Base-by-base conservation (phyloP, 2,329 filamentous ascomycete genomes). In the Lachnellula hyalina region DNA sequence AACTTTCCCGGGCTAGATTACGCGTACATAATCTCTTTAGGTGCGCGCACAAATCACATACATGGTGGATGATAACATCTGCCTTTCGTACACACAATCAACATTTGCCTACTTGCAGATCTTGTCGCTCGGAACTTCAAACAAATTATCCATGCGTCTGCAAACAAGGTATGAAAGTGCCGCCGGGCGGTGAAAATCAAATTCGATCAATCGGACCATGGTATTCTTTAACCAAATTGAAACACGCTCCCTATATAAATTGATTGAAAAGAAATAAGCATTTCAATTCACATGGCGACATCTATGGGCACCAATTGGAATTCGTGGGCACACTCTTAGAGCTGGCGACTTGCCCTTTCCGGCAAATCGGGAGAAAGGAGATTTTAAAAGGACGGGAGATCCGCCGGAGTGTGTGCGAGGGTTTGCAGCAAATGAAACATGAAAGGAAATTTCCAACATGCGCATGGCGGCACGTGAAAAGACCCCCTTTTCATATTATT, bases 241-340 rank as follows among this genome's bases (percentile, higher is more conserved):
- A 34, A n/a, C 28, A 3, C 28, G 32, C 32, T 23, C 42, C 19
- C 36, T 19, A 42, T 54, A 40, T 46, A 46, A 14, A 53, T 8
- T 49, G 25, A 11, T 12, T 12, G 15, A 9, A 49, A 49, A 50
- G 40, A 51, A 55, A 51, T 35, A 51, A 55, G 53, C 38, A 28
- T 55, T 48, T 47, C 53, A 42, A 48, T 23, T 40, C 21, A 40
- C 42, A n/a, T 42, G 35, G 44, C 34, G 34, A 21, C 9, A 36
- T 15, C 6, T 21, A 47, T 34, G 17, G 19, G 11, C 17, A 36
- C 53, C 42, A 55, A 48, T 55, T n/a, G 44, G 32, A 50, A 46
- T 5, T 17, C n/a, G 11, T 40, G 35, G 15, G 14, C 21, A 47
- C 47, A 41, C 47, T 42, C 23, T 40, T 32, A n/a, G 32, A 35